Conservation (phyloP, 208 protist genomes). For the Trypanosoma cruzi region DNA sequence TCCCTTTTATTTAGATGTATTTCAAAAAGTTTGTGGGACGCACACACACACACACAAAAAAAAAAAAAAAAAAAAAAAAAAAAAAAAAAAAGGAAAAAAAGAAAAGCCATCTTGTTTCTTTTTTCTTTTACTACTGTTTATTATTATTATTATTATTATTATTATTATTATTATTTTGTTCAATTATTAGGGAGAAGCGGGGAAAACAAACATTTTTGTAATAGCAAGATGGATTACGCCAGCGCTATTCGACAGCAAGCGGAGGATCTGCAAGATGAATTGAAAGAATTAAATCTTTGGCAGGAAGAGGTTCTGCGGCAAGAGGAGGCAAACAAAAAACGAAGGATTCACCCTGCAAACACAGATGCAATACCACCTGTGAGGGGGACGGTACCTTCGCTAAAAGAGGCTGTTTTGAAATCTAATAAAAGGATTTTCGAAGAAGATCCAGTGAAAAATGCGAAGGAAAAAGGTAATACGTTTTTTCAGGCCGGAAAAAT, state of each 20-base stretch:
- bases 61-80: too few relatives aligned
- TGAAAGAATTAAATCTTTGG: slow-evolving; percentile 84
- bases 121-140: too few relatives aligned
- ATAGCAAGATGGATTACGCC: slow-evolving; percentile 30
- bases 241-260: slow-evolving; percentile 81
- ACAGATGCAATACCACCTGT: slow-evolving; percentile 57
- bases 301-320: slow-evolving; percentile 58
- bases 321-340: slow-evolving; percentile 40
- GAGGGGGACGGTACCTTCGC: slow-evolving; percentile 83
- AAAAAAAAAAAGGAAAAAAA: too few relatives aligned
- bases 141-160: too few relatives aligned
- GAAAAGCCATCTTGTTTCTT: too few relatives aligned
- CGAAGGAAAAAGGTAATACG: slow-evolving; percentile 86
- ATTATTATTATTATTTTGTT: too few relatives aligned
- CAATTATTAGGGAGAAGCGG: not conserved
- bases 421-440: slow-evolving; percentile 25
- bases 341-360: slow-evolving; percentile 19
- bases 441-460: slow-evolving; percentile 56
- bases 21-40: not conserved
- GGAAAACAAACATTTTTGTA: not conserved
- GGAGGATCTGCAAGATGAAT: slow-evolving; percentile 86
- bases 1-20: not conserved
- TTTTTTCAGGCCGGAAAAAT: slow-evolving; percentile 76
- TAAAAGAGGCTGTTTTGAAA: slow-evolving; percentile 73
- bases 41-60: too few relatives aligned